Conservation (phyloP, 495 filamentous ascomycete species). For the Annulohypoxylon nitens region DNA sequence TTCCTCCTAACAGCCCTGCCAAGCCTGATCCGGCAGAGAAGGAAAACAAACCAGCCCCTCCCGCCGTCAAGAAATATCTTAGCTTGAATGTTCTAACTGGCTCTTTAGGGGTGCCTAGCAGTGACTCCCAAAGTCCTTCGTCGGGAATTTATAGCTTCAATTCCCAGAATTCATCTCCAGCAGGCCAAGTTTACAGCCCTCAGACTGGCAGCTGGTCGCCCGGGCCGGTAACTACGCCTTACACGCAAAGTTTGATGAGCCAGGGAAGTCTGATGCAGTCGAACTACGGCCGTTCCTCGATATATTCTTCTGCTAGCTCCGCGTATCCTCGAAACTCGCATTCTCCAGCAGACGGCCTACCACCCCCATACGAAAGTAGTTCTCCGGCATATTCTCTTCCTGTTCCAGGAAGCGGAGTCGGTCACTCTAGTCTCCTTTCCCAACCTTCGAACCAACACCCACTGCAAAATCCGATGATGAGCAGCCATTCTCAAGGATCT, state of each 20-base stretch:
- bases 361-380: slow-evolving; percentile 51
- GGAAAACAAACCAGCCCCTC: not conserved
- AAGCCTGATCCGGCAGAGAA: not conserved
- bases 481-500: slow-evolving; percentile 55
- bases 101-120: slow-evolving; percentile 59
- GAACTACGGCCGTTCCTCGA: slow-evolving; percentile 57
- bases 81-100: slow-evolving; percentile 61
- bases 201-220: slow-evolving; percentile 59
- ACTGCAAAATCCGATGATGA: slow-evolving; percentile 47
- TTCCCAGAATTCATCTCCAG: slow-evolving; percentile 64
- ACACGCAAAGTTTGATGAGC: slow-evolving; percentile 62
- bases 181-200: slow-evolving; percentile 61
- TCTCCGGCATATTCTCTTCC: slow-evolving; percentile 55
- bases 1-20: not conserved
- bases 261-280: slow-evolving; percentile 55
- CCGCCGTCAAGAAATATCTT: not conserved
- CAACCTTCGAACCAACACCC: slow-evolving; percentile 43
- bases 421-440: slow-evolving; percentile 48
- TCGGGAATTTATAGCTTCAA: slow-evolving; percentile 68
- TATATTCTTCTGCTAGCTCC: slow-evolving; percentile 68
- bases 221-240: slow-evolving; percentile 66
- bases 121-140: slow-evolving; percentile 73
- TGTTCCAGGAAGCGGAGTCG: slow-evolving; percentile 40
- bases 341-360: slow-evolving; percentile 49
- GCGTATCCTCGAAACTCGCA: slow-evolving; percentile 53